Conservation (phyloP, 257 asterid genomes). For the Rehmannia glutinosa region DNA sequence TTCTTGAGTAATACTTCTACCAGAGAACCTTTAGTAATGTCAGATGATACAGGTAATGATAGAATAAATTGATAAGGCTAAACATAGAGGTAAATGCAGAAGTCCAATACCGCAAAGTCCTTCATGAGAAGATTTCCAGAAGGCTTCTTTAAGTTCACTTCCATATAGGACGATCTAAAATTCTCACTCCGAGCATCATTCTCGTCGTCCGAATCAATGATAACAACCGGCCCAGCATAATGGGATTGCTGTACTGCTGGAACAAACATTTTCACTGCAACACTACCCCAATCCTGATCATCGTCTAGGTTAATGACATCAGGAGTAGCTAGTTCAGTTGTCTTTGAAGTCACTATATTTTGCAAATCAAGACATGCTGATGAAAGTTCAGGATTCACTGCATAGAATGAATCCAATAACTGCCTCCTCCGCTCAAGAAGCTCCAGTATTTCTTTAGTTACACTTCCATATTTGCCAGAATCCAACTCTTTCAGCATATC, state of each 20-base stretch:
- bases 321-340: conserved; percentile 20
- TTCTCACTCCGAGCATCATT: conserved; percentile 35
- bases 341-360: conserved; percentile 16
- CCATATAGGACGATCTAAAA: conserved; percentile 21
- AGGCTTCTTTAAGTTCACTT: conserved; percentile 33
- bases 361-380: conserved; percentile 30
- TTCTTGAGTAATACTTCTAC: conserved; percentile 6
- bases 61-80: conserved; percentile 1
- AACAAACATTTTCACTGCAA: conserved; percentile 23
- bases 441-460: conserved; percentile 55
- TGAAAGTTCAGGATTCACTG: conserved; percentile 41
- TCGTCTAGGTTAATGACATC: conserved; percentile 68
- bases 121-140: conserved; percentile 32
- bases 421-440: conserved; percentile 43
- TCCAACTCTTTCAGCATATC: conserved; percentile 43
- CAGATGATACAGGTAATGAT: conserved; percentile 3
- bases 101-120: conserved; percentile 42
- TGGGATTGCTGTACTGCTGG: conserved; percentile 38
- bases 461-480: conserved; percentile 71
- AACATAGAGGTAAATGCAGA: conserved; percentile 6
- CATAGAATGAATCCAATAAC: conserved; percentile 29
- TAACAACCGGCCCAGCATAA: conserved; percentile 46
- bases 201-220: conserved; percentile 85
- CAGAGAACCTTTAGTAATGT: background rate
- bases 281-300: conserved; percentile 28